These are phyloP conservation scores for Vaccinium vitisidaea DNA, from an alignment of 148 eudicot genomes.

Conservation along the genomic window DNA sequence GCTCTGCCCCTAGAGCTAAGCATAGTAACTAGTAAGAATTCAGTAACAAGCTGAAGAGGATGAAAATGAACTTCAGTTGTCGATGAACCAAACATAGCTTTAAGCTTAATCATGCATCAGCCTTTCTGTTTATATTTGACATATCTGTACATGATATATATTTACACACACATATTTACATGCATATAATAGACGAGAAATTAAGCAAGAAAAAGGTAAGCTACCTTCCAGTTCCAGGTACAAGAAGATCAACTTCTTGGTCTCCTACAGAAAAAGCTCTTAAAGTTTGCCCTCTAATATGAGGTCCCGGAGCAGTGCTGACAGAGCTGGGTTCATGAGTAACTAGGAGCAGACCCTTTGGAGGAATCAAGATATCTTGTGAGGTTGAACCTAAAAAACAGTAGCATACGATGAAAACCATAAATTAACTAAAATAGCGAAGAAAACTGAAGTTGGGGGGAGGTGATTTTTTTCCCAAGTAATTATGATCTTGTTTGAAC, in stretches of 20 bases:
- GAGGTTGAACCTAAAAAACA: constrained; percentile 40
- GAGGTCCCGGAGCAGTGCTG: constrained; percentile 79
- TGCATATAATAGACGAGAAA: background rate
- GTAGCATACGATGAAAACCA: constrained; percentile 11
- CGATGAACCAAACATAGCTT: background rate
- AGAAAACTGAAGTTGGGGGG: background rate
- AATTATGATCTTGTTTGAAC: background rate
- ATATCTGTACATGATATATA: background rate
- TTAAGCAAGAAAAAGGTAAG: background rate
- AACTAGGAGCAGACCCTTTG: constrained; percentile 77
- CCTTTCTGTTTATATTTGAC: background rate
- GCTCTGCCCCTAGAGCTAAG: background rate
- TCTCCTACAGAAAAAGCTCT: constrained; percentile 78
- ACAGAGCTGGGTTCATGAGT: constrained; percentile 83
- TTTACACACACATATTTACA: background rate
- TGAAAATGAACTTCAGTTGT: background rate
- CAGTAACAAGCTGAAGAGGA: background rate
- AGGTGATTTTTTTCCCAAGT: background rate
- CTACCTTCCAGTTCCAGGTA: constrained; percentile 98
- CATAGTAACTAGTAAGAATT: no score
- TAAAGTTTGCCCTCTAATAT: constrained; percentile 77
- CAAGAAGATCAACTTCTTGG: constrained; percentile 85
- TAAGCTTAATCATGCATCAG: background rate
- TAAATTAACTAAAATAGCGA: background rate
- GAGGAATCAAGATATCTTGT: constrained; percentile 57